Evolutionary conservation across 768 basidiomycete species (phyloP).

Genomic region (Podaxis sp.): DNA sequence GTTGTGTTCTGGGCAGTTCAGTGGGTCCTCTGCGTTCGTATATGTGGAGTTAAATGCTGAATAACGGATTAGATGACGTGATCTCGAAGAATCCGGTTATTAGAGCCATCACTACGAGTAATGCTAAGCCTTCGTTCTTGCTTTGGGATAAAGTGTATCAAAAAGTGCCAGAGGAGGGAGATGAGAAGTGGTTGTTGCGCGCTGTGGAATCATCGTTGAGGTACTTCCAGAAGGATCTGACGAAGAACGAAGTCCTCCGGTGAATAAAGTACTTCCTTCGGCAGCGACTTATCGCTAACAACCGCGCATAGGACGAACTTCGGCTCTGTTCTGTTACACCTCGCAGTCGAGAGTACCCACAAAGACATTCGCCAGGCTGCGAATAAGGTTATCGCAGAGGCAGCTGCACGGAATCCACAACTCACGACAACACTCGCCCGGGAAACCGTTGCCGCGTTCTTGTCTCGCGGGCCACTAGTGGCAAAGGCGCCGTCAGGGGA

Average conservation of each 20-base stretch:
- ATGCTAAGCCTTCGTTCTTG: conserved; percentile 78
- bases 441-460: conserved; percentile 49
- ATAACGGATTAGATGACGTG: conserved; percentile 30
- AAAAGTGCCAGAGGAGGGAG: conserved; percentile 55
- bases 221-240: conserved; percentile 45
- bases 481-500: conserved; percentile 20
- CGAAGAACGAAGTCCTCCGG: conserved; percentile 53
- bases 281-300: background rate
- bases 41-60: conserved; percentile 3
- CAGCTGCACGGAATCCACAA: conserved; percentile 37
- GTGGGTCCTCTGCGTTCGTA: conserved; percentile 29
- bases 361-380: conserved; percentile 49
- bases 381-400: conserved; percentile 34
- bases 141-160: conserved; percentile 86
- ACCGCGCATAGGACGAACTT: conserved; percentile 43
- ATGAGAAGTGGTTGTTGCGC: conserved; percentile 74
- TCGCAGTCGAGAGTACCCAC: conserved; percentile 57
- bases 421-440: conserved; percentile 49
- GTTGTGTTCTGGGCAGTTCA: conserved; percentile 42
- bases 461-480: conserved; percentile 32
- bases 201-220: conserved; percentile 49
- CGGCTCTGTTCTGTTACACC: conserved; percentile 64
- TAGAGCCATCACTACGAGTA: conserved; percentile 41
- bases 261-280: conserved; percentile 18
- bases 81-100: conserved; percentile 44